Percentiles rank a stretch among this genome's conserved stretches.
These are phyloP conservation scores for Fusarium longipes DNA, from an alignment of 2,329 filamentous ascomycete species.

Conservation along the genomic window DNA sequence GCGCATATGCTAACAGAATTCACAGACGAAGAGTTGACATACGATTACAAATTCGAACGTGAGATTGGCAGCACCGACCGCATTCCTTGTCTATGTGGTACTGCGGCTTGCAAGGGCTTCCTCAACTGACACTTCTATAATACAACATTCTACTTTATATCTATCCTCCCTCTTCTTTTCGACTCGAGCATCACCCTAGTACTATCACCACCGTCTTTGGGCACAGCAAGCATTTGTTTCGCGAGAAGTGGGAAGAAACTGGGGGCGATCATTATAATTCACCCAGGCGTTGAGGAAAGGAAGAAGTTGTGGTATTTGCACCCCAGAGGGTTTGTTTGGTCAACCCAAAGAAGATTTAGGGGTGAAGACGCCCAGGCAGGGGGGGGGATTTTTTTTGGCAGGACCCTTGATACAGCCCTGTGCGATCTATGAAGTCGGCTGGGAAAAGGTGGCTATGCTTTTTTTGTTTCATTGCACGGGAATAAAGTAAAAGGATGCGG, in stretches of 20 bases:
- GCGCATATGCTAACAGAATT: constrained; percentile 31
- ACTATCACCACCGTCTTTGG: constrained; percentile 12
- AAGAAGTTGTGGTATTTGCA: not conserved
- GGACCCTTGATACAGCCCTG: constrained; percentile 4
- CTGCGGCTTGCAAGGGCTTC: constrained; percentile 96
- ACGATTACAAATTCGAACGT: constrained; percentile 99
- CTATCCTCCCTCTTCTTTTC: not conserved
- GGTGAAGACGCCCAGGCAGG: not conserved
- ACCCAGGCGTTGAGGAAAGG: constrained; percentile 37
- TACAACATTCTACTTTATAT: constrained; percentile 25
- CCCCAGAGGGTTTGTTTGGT: constrained; percentile 21
- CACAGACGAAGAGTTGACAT: constrained; percentile 96
- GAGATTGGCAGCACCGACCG: constrained; percentile 95
- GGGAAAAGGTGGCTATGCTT: constrained; percentile 18
- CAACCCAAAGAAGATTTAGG: constrained; percentile 14
- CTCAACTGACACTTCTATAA: constrained; percentile 76
- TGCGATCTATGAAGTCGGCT: constrained; percentile 4
- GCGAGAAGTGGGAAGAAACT: constrained; percentile 26
- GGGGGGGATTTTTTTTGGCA: not conserved
- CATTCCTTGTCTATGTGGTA: constrained; percentile 97
- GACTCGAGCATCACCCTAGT: constrained; percentile 13
- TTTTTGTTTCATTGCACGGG: constrained; percentile 24
- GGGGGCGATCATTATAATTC: constrained; percentile 33
- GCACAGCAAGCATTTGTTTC: constrained; percentile 7
- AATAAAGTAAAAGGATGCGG: constrained; percentile 18